phyloP scores from a whole-genome alignment of 1,284 basidiomycete species.

The Fomitopsis pinicola region DNA sequence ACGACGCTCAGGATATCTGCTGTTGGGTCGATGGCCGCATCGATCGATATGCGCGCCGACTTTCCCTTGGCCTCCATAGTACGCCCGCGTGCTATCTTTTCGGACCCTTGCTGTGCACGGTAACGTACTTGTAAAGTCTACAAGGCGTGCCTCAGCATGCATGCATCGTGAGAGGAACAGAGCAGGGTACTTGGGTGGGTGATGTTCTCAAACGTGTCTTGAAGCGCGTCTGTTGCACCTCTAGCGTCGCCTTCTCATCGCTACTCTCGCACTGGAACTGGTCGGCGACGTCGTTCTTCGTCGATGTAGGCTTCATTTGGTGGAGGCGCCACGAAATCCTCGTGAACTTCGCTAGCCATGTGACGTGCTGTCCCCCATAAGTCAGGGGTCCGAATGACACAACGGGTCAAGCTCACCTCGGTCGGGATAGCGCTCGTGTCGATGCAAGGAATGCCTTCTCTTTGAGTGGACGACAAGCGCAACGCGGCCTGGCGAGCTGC shows the following conservation, averaged over 20 bases:
- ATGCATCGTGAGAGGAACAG: background rate
- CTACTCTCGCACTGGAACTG: slow-evolving; percentile 4
- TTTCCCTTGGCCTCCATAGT: slow-evolving; percentile 8
- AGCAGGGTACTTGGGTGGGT: slow-evolving; percentile 13
- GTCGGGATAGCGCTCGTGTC: slow-evolving; percentile 2
- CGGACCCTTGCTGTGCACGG: background rate
- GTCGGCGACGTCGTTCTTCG: slow-evolving; percentile 22
- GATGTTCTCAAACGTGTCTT: slow-evolving; percentile 16
- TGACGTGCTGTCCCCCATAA: slow-evolving; percentile 7
- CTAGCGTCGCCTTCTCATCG: slow-evolving; percentile 7
- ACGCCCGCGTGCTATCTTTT: slow-evolving; percentile 4
- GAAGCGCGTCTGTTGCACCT: slow-evolving; percentile 17
- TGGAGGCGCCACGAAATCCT: slow-evolving; percentile 17
- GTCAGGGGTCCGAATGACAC: background rate
- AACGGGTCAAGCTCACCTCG: background rate
- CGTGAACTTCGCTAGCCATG: slow-evolving; percentile 13
- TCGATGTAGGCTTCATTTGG: slow-evolving; percentile 18
- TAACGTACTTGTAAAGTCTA: slow-evolving; percentile 4
- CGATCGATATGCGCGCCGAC: slow-evolving; percentile 7
- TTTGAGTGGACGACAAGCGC: background rate
- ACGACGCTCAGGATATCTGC: too few relatives aligned
- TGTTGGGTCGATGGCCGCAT: background rate
- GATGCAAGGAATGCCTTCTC: background rate
- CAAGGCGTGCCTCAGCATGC: background rate
- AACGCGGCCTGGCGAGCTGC: slow-evolving; percentile 1